These are phyloP conservation scores for Colletotrichum graminicola DNA, from an alignment of 2,329 filamentous ascomycete genomes.

Conservation along the genomic window DNA sequence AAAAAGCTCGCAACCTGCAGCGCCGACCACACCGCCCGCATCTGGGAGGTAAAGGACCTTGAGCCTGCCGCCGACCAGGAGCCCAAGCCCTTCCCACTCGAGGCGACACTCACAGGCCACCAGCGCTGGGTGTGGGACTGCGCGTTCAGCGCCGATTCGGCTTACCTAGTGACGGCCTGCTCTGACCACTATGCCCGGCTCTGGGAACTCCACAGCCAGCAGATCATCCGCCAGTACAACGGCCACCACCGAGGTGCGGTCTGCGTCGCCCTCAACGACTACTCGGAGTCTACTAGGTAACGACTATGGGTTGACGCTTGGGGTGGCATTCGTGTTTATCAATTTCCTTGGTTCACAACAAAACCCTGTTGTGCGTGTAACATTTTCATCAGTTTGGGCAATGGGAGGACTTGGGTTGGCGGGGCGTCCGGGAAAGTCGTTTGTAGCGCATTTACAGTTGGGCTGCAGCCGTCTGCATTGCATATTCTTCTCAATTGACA, in stretches of 20 bases:
- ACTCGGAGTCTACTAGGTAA: conserved; percentile 65
- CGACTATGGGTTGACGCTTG: conserved; percentile 17
- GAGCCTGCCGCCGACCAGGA: conserved; percentile 58
- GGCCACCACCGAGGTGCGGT: conserved; percentile 93
- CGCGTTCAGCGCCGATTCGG: conserved; percentile 92
- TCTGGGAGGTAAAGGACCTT: conserved; percentile 90
- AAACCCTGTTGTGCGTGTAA: conserved; percentile 23
- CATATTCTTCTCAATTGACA: conserved; percentile 24
- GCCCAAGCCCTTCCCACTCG: conserved; percentile 77
- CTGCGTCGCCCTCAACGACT: conserved; percentile 93
- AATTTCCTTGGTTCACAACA: conserved; percentile 27
- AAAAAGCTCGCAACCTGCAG: conserved; percentile 95
- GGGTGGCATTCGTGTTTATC: conserved; percentile 17
- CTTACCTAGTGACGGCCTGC: conserved; percentile 92
- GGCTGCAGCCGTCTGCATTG: conserved; percentile 34
- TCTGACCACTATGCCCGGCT: conserved; percentile 93
- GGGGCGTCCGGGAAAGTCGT: conserved; percentile 41
- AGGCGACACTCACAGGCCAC: conserved; percentile 89
- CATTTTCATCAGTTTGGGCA: conserved; percentile 29
- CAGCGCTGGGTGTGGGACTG: conserved; percentile 99
- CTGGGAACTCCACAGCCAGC: conserved; percentile 89
- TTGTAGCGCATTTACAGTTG: conserved; percentile 34
- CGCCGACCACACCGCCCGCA: conserved; percentile 93
- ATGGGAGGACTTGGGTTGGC: conserved; percentile 40
- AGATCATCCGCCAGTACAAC: conserved; percentile 94